A percentile compares a stretch with the other conserved stretches of the same genome.
phyloP scores from a whole-genome alignment of 2,329 filamentous ascomycete genomes.

The Venturia nashicola region DNA sequence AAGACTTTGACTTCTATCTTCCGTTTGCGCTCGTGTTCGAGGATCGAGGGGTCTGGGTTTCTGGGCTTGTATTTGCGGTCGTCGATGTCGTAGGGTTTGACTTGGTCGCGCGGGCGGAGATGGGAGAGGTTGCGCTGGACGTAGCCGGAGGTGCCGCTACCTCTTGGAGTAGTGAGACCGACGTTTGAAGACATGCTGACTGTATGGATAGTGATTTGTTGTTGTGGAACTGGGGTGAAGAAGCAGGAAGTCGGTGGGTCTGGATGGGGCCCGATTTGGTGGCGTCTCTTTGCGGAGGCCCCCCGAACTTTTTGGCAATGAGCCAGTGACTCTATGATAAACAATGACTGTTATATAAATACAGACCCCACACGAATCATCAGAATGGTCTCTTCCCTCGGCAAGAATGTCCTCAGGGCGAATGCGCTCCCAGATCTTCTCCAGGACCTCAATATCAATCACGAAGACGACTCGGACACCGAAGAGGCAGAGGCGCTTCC shows the following conservation, averaged over 20 bases:
- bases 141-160: constrained; percentile 92
- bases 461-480: constrained; percentile 1
- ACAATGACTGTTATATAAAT: background rate
- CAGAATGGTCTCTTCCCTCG: background rate
- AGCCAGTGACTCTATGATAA: background rate
- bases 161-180: constrained; percentile 84
- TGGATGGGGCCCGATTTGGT: background rate
- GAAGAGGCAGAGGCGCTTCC: constrained; percentile 31
- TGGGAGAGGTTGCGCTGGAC: constrained; percentile 92
- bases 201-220: background rate
- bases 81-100: constrained; percentile 63
- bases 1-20: constrained; percentile 90
- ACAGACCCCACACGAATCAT: background rate
- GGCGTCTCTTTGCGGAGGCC: background rate
- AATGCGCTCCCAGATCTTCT: background rate
- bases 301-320: background rate
- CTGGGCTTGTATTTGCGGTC: constrained; percentile 50
- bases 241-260: background rate
- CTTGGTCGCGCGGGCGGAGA: constrained; percentile 63
- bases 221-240: background rate
- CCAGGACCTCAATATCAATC: background rate
- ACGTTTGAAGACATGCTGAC: constrained; percentile 84
- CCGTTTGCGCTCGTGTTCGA: constrained; percentile 86
- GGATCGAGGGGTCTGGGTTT: constrained; percentile 80
- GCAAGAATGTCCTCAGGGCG: background rate